Evolutionary conservation across 2,329 filamentous ascomycete species (phyloP).

Genomic region (Colletotrichum camelliae): DNA sequence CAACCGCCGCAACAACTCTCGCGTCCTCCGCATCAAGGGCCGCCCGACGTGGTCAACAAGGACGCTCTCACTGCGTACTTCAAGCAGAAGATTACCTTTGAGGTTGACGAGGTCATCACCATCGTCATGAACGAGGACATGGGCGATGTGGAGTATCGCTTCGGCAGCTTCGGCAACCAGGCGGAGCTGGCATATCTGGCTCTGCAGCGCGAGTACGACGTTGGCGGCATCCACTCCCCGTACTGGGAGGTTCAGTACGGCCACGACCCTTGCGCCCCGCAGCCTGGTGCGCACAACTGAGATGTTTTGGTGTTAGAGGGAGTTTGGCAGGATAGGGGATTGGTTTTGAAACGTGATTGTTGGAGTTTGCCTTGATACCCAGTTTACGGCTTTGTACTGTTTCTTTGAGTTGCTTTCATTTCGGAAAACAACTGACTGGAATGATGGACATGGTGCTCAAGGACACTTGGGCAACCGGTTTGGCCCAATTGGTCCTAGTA

Average conservation of each 20-base stretch:
- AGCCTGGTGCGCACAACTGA: neutral
- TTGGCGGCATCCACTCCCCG: slow-evolving; percentile 3
- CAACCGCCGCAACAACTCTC: slow-evolving; percentile 36
- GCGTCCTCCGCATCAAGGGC: slow-evolving; percentile 58
- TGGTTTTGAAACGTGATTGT: neutral
- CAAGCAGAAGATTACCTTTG: slow-evolving; percentile 45
- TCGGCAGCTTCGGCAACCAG: slow-evolving; percentile 62
- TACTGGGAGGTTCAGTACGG: slow-evolving; percentile 25
- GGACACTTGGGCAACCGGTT: neutral
- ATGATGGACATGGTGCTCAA: neutral
- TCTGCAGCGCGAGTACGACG: neutral
- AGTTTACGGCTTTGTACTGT: neutral
- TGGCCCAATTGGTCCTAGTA: neutral
- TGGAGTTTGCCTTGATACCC: neutral
- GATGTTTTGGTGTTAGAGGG: neutral
- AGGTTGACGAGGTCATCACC: slow-evolving; percentile 48
- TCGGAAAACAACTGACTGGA: neutral
- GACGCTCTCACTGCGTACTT: slow-evolving; percentile 46
- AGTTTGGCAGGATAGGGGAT: neutral
- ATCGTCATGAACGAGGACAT: slow-evolving; percentile 31
- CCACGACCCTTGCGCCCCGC: slow-evolving; percentile 6
- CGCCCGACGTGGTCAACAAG: slow-evolving; percentile 48
- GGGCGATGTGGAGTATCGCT: slow-evolving; percentile 53
- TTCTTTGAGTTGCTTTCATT: neutral
- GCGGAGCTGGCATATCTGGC: slow-evolving; percentile 50